Evolutionary conservation across 2,329 filamentous ascomycete species (phyloP).

Genomic region (Penicillium thymicola): DNA sequence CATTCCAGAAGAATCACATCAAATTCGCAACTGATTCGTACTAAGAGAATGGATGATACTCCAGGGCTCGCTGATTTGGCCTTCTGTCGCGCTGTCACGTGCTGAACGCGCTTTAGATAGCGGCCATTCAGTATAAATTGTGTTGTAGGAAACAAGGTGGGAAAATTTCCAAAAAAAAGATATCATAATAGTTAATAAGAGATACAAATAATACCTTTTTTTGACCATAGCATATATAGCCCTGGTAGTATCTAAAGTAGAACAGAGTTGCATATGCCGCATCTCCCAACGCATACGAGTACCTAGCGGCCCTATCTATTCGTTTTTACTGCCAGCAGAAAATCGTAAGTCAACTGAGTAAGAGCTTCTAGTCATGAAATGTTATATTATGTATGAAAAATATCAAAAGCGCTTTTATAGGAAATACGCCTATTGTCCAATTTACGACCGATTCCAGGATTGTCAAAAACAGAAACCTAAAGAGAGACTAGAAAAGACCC

Average conservation of each 20-base stretch:
- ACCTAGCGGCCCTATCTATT: neutral
- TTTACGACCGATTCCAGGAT: neutral
- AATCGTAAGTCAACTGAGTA: neutral
- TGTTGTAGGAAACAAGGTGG: neutral
- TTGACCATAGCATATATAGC: neutral
- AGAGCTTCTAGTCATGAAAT: neutral
- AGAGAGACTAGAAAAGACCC: neutral
- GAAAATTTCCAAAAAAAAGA: neutral
- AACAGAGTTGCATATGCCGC: neutral
- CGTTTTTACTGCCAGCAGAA: neutral
- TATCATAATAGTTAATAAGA: neutral
- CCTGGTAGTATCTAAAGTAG: neutral
- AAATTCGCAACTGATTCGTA: neutral
- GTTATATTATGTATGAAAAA: neutral
- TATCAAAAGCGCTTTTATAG: neutral
- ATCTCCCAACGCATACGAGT: neutral
- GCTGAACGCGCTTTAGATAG: neutral
- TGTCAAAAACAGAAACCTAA: neutral
- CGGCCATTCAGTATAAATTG: neutral
- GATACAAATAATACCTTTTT: neutral
- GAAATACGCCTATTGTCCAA: neutral
- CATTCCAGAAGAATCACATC: neutral
- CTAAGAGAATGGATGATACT: neutral
- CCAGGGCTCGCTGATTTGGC: neutral
- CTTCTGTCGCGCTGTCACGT: constrained; percentile 4